Percentiles rank a stretch among this genome's conserved stretches.
These are phyloP conservation scores for Trebouxia sp. DNA, from an alignment of 139 green algal genomes.

Conservation along the genomic window DNA sequence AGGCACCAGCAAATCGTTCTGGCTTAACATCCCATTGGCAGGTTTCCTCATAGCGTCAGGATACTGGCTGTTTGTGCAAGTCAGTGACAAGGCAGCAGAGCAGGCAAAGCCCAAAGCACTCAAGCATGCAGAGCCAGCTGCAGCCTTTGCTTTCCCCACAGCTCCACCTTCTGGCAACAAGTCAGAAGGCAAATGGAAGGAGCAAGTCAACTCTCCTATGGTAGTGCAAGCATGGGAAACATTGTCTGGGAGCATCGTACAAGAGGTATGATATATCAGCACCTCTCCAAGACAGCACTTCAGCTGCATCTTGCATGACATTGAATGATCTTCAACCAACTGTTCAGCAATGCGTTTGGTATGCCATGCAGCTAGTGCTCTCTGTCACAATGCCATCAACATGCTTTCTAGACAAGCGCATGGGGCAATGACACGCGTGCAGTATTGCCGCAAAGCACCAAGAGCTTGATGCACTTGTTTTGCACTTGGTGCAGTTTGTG, in stretches of 20 bases:
- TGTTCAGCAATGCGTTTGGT: background rate
- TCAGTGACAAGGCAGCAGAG: background rate
- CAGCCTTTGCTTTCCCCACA: background rate
- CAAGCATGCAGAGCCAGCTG: background rate
- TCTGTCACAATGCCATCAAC: background rate
- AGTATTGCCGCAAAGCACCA: background rate
- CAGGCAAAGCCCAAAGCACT: slow-evolving; percentile 3
- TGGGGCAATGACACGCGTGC: background rate
- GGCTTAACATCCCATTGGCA: slow-evolving; percentile 42
- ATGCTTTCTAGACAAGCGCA: background rate
- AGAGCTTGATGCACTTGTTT: background rate
- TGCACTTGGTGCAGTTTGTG: slow-evolving; percentile 65
- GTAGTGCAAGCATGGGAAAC: slow-evolving; percentile 69
- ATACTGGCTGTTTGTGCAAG: slow-evolving; percentile 4
- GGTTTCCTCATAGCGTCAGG: slow-evolving; percentile 4
- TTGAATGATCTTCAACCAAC: background rate
- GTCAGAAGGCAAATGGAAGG: slow-evolving; percentile 49
- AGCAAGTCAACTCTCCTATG: slow-evolving; percentile 50
- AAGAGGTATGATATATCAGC: slow-evolving; percentile 51
- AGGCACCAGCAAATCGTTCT: slow-evolving; percentile 45
- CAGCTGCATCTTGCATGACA: background rate
- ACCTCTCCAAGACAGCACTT: background rate
- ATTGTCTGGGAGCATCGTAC: slow-evolving; percentile 67
- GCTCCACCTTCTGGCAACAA: background rate
- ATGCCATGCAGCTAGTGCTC: background rate